Evolutionary conservation across 345 rosid genomes (phyloP), one percentile per base, ranked within the genome.

Genomic region (Xanthoceras sorbifolium): DNA sequence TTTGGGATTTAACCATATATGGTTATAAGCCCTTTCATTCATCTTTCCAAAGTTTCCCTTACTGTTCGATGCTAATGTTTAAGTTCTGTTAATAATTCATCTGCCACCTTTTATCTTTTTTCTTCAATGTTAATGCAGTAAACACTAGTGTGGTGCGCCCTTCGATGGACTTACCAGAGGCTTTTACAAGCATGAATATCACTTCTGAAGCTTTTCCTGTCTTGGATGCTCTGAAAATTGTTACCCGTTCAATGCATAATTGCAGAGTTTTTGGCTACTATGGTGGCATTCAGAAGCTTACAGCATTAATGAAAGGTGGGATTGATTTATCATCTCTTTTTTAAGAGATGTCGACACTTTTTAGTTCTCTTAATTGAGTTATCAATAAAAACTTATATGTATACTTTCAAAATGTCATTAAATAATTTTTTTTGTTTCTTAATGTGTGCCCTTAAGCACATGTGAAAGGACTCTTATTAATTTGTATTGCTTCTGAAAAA

Each of bases 271-370:
- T 91, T 84, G 91, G 88, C 66, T 86, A 81, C 67, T 85, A 85
- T 78, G 91, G 93, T 67, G 95, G 95, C 57, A 79, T 89, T 77
- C 93, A 87, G 76, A 91, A 85, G 83, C 86, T 91, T 61, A 89
- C 90, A 36, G 89, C 90, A 31, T 74, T 91, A 79, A 80, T 91
- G 91, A 91, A 91, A 86, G 95, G 93, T 91, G 75, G 68, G 31
- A 26, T 79, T 31, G 54, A 64, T 67, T 70, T 46, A 57, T 64
- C 11, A 11, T 26, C 64, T 38, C 60, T 32, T 9, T 32, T 59
- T n/a, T 48, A 36, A 46, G 54, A 65, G 78, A 61, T 71, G 15
- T 42, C 52, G 44, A n/a, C 48, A 20, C 57, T 25, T 73, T 44
- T 32, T 79, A 64, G 32, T 64, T 59, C 54, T 48, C 54, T 48